Evolutionary conservation across 1,284 basidiomycete genomes (phyloP), one percentile per base, ranked within the genome.

Genomic region (Megacollybia platyphylla): DNA sequence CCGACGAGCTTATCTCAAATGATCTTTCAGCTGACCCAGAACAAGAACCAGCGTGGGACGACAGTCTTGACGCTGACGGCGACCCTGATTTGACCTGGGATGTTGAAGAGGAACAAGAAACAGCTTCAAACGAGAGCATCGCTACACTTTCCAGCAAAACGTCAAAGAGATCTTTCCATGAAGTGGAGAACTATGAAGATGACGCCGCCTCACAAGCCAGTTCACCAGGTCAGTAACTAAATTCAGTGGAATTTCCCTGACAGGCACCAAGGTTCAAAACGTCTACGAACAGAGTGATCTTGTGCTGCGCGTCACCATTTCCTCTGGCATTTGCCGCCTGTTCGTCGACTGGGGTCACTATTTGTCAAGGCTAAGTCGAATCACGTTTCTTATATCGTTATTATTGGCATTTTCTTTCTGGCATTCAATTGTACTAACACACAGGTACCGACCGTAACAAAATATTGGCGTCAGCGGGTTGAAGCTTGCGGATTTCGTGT

Each of bases 151-250:
- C 70, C 15, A 75, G 70, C 48, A 68, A 57, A 45, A 55, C 61
- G 18, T 61, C 62, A 17, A 77, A 77, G 55, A 59, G 75, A 46
- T 61, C 60, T 30, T 62, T 68, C 42, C 67, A 70, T 15, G 70
- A 73, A 45, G 54, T 70, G 30, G 74, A 73, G 18, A 49, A 54
- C 1, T 59, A 60, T 29, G 65, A 62, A 29, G 58, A 60, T 17
- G 53, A 56, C 13, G 54, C 54, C 24, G 57, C 54, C 9, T 47
- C 56, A 40, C 54, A 56, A 45, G 54, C 56, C 34, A 54, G 56
- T 45, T 73, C 71, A 44, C 71, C 73, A 51, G 70, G 75, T 75
- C 17, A 7, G 37, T 35, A 5, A 32, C 7, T 18, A 24, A 13
- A 18, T 24, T 6, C 28, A 2, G 24, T 6, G 7, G 7, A 8